Percentiles rank a stretch among this genome's conserved stretches.
These are phyloP conservation scores for Arachis stenosperma DNA, from an alignment of 306 rosid species.

Conservation along the genomic window DNA sequence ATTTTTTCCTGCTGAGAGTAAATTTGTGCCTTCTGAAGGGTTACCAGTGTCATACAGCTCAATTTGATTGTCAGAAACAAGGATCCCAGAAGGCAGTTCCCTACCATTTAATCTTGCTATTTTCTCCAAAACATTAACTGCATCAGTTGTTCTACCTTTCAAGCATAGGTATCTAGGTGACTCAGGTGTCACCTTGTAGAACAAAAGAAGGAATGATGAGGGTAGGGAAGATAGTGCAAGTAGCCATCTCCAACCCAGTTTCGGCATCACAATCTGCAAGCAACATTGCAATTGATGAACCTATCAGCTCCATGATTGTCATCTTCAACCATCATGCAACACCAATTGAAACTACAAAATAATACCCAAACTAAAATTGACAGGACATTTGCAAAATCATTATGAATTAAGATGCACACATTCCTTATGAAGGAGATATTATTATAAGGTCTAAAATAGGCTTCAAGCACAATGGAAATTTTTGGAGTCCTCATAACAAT, in stretches of 20 bases:
- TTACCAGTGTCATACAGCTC: slow-evolving; percentile 51
- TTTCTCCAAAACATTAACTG: slow-evolving; percentile 75
- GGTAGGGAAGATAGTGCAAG: slow-evolving; percentile 89
- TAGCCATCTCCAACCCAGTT: slow-evolving; percentile 96
- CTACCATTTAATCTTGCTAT: slow-evolving; percentile 78
- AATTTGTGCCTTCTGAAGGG: slow-evolving; percentile 56
- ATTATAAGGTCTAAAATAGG: no score
- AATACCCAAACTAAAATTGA: slow-evolving; percentile 16
- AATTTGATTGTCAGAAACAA: slow-evolving; percentile 69
- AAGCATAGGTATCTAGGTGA: slow-evolving; percentile 90
- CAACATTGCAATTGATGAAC: slow-evolving; percentile 42
- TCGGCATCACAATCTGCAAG: slow-evolving; percentile 90
- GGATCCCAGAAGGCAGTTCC: slow-evolving; percentile 71
- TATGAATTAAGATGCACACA: neutral
- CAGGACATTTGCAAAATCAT: slow-evolving; percentile 29
- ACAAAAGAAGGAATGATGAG: slow-evolving; percentile 78
- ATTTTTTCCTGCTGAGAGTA: slow-evolving; percentile 56
- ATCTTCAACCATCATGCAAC: slow-evolving; percentile 1
- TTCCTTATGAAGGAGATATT: slow-evolving; percentile 27
- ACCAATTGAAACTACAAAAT: slow-evolving; percentile 23
- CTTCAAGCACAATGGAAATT: slow-evolving; percentile 21
- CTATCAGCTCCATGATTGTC: slow-evolving; percentile 25
- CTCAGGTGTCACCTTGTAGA: slow-evolving; percentile 80
- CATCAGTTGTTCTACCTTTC: slow-evolving; percentile 73
- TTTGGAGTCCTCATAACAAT: slow-evolving; percentile 15